Evolutionary conservation across 1,139 yeast species (phyloP).

Genomic region (Blastobotrys illinoisensis): DNA sequence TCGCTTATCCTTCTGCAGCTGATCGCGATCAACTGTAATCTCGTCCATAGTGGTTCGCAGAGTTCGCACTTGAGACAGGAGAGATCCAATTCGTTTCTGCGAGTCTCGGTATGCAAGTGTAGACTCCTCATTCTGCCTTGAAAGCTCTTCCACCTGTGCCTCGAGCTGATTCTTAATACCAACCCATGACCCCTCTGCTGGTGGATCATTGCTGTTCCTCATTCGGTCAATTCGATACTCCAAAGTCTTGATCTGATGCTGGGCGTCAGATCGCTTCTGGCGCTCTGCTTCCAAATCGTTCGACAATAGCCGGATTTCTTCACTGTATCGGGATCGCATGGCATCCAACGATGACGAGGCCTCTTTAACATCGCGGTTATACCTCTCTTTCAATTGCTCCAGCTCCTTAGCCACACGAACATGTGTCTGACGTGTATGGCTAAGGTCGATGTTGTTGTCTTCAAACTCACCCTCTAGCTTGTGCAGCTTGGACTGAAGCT

Average conservation of each 20-base stretch:
- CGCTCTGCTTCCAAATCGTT: conserved; percentile 55
- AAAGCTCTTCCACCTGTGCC: conserved; percentile 45
- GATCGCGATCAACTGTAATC: conserved; percentile 34
- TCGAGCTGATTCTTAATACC: conserved; percentile 47
- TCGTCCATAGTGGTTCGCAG: conserved; percentile 34
- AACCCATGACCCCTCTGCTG: conserved; percentile 29
- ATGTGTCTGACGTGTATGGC: conserved; percentile 45
- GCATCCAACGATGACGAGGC: conserved; percentile 26
- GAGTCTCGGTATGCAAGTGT: conserved; percentile 35
- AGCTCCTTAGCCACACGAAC: conserved; percentile 46
- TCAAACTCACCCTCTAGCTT: conserved; percentile 54
- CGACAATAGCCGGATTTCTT: conserved; percentile 55
- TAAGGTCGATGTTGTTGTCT: conserved; percentile 53
- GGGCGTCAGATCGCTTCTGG: conserved; percentile 42
- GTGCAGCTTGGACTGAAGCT: conserved; percentile 49
- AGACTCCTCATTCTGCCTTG: conserved; percentile 45
- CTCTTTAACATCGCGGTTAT: conserved; percentile 23
- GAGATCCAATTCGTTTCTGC: conserved; percentile 32
- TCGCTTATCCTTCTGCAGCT: conserved; percentile 33
- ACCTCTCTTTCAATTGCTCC: conserved; percentile 25
- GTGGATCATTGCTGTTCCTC: conserved; percentile 12
- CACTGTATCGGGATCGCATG: conserved; percentile 40
- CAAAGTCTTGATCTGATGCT: conserved; percentile 53
- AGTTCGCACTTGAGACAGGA: conserved; percentile 32
- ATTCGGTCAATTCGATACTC: conserved; percentile 20